phyloP scores from a whole-genome alignment of 1,139 yeast species.

The Taiozyma sp. region DNA sequence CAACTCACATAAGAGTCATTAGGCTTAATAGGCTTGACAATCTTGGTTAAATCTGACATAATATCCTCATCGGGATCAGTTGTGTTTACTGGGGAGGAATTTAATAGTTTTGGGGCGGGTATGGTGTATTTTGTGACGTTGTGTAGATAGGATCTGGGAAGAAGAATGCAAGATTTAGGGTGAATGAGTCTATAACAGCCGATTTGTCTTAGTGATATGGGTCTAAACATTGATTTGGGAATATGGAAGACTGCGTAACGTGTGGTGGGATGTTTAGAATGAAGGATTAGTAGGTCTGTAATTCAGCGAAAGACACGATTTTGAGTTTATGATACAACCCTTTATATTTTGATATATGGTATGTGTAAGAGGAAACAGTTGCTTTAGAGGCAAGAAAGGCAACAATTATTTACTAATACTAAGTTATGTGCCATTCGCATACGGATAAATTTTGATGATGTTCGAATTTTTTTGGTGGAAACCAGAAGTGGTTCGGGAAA shows the following conservation, averaged over 20 bases:
- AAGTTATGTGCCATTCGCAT: not conserved
- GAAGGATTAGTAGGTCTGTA: not conserved
- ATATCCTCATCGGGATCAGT: slow-evolving; percentile 2
- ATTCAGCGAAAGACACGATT: not conserved
- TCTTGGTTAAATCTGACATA: slow-evolving; percentile 20
- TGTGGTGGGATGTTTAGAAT: not conserved
- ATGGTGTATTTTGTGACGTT: not conserved
- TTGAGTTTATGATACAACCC: not conserved
- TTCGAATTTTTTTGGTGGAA: not conserved
- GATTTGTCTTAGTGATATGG: not conserved
- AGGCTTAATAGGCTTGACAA: slow-evolving; percentile 52
- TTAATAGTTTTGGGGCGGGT: not conserved
- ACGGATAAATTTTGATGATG: not conserved
- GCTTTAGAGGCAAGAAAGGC: not conserved
- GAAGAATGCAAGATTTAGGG: not conserved
- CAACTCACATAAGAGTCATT: slow-evolving; percentile 58
- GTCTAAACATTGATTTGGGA: not conserved
- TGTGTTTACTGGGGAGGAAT: slow-evolving; percentile 8
- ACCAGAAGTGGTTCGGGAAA: not conserved
- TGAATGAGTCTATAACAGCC: not conserved
- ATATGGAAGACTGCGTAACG: not conserved
- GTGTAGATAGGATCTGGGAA: not conserved
- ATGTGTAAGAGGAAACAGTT: not conserved
- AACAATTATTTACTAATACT: not conserved
- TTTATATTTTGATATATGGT: not conserved